A percentile compares a stretch with the other conserved stretches of the same genome.
These are phyloP conservation scores for Bremia lactucae DNA, from an alignment of 352 stramenopile species.

Conservation along the genomic window DNA sequence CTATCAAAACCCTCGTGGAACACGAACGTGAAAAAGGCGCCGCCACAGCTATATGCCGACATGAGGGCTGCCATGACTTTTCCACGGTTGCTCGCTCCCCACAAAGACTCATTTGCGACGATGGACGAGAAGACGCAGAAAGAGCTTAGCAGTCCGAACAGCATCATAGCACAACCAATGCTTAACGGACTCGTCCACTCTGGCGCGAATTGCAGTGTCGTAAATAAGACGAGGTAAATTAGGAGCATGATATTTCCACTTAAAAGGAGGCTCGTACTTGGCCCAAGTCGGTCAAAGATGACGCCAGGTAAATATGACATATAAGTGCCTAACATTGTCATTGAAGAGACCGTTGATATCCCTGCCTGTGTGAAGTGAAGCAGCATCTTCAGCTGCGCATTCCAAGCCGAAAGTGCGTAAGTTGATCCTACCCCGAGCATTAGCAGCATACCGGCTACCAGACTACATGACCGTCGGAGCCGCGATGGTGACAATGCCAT, in stretches of 20 bases:
- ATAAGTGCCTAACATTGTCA: slow-evolving; percentile 71
- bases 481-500: slow-evolving; percentile 5
- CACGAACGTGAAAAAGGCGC: slow-evolving; percentile 62
- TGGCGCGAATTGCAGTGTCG: slow-evolving; percentile 30
- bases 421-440: slow-evolving; percentile 70
- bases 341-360: slow-evolving; percentile 63
- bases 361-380: slow-evolving; percentile 62
- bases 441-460: slow-evolving; percentile 45
- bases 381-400: slow-evolving; percentile 68
- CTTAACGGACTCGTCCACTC: slow-evolving; percentile 30
- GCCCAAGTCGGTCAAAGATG: slow-evolving; percentile 56
- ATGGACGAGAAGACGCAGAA: slow-evolving; percentile 74
- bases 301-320: slow-evolving; percentile 62
- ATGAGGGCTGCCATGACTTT: slow-evolving; percentile 68
- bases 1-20: slow-evolving; percentile 51
- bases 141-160: slow-evolving; percentile 54
- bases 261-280: slow-evolving; percentile 45
- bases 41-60: slow-evolving; percentile 68
- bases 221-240: slow-evolving; percentile 35
- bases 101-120: slow-evolving; percentile 70
- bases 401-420: slow-evolving; percentile 78
- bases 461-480: slow-evolving; percentile 26
- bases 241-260: slow-evolving; percentile 30
- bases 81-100: slow-evolving; percentile 51
- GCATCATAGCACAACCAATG: slow-evolving; percentile 41